Conservation (phyloP, 2,329 filamentous ascomycete species). For the Penicillium sp. region DNA sequence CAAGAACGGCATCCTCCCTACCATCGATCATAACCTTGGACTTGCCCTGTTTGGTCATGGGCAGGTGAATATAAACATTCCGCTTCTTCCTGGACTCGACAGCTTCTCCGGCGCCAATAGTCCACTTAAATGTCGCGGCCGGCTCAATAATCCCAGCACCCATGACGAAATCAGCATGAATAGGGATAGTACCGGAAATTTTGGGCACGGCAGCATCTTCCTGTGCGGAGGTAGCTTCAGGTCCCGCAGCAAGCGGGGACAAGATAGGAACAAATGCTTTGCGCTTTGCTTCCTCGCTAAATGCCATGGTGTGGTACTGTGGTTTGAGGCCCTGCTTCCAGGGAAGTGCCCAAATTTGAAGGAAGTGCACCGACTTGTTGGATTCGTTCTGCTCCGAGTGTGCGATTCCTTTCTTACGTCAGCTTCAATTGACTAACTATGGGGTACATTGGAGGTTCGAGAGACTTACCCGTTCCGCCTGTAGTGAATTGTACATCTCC, state of each 20-base stretch:
- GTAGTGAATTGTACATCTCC: slow-evolving; percentile 89
- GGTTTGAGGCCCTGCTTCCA: slow-evolving; percentile 71
- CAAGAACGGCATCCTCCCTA: slow-evolving; percentile 63
- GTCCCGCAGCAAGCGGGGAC: slow-evolving; percentile 68
- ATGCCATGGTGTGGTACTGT: slow-evolving; percentile 72
- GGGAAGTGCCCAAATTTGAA: slow-evolving; percentile 85
- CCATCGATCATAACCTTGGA: slow-evolving; percentile 68
- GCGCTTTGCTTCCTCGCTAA: slow-evolving; percentile 69
- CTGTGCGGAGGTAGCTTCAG: slow-evolving; percentile 58
- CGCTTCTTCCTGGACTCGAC: slow-evolving; percentile 47
- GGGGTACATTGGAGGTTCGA: neutral
- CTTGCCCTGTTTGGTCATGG: slow-evolving; percentile 74
- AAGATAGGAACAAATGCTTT: slow-evolving; percentile 71
- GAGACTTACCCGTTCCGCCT: slow-evolving; percentile 65
- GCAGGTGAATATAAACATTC: slow-evolving; percentile 77
- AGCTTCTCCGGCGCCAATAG: slow-evolving; percentile 56
- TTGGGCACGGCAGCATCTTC: slow-evolving; percentile 63
- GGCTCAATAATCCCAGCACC: slow-evolving; percentile 70
- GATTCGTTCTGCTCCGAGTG: slow-evolving; percentile 84
- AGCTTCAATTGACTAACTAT: slow-evolving; percentile 6
- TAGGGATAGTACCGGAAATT: slow-evolving; percentile 68
- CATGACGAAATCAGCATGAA: slow-evolving; percentile 84
- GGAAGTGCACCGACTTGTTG: slow-evolving; percentile 69
- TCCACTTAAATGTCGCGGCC: slow-evolving; percentile 66
- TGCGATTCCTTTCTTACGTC: slow-evolving; percentile 55